Conservation (phyloP, 1,284 basidiomycete species). For the Melampsora americana region DNA sequence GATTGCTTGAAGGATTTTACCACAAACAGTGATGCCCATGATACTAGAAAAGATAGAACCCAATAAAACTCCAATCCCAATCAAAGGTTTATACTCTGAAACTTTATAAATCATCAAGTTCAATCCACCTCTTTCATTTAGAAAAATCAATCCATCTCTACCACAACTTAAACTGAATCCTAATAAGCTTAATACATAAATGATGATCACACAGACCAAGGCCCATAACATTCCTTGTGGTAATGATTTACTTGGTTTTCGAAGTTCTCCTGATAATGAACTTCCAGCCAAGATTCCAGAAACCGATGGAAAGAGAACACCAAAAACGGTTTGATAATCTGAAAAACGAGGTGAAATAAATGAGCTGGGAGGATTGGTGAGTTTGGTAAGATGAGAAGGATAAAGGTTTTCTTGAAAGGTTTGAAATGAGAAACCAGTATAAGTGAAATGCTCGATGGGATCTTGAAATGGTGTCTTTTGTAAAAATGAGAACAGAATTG, state of each 20-base stretch:
- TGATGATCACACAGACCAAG: conserved; percentile 12
- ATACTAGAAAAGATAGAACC: conserved; percentile 28
- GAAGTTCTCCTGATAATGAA: conserved; percentile 28
- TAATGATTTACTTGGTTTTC: conserved; percentile 32
- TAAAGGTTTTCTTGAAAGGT: conserved; percentile 25
- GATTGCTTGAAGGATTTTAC: conserved; percentile 38
- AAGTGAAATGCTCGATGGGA: conserved; percentile 10
- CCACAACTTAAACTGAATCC: conserved; percentile 20
- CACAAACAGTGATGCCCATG: conserved; percentile 40
- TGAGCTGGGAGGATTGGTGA: conserved; percentile 3
- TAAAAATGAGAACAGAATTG: conserved; percentile 29
- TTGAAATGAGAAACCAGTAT: conserved; percentile 27
- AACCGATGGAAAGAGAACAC: conserved; percentile 26
- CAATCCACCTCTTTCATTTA: conserved; percentile 5
- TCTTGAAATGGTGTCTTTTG: conserved; percentile 12
- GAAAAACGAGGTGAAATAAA: conserved; percentile 6
- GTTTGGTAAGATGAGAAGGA: conserved; percentile 9
- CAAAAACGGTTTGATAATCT: conserved; percentile 35
- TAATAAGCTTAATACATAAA: conserved; percentile 21
- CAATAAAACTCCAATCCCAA: conserved; percentile 22
- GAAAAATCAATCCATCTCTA: conserved; percentile 9
- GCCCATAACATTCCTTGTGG: conserved; percentile 27
- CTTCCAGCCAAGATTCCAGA: conserved; percentile 32
- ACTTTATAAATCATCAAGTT: conserved; percentile 18
- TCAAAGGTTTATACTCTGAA: conserved; percentile 15